Percentiles rank a stretch among this genome's conserved stretches.
Evolutionary conservation across 2,329 filamentous ascomycete genomes (phyloP).

Genomic region (Onygenales sp.): DNA sequence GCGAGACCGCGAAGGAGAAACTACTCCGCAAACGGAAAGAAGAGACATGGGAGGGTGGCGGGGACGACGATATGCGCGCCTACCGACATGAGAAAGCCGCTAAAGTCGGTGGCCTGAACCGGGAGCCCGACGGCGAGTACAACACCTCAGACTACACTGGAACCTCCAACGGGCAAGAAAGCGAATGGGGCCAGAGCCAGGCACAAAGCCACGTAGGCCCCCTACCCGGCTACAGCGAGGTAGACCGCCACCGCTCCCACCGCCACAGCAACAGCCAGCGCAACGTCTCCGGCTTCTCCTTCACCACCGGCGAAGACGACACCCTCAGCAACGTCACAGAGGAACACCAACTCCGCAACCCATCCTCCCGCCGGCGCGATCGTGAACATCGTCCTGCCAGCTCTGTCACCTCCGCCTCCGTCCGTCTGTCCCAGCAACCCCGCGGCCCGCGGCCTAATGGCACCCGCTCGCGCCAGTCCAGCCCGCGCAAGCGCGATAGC

Average conservation of each 20-base stretch:
- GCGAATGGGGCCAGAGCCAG: conserved; percentile 35
- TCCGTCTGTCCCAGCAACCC: conserved; percentile 5
- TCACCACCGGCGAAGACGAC: conserved; percentile 40
- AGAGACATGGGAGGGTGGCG: conserved; percentile 48
- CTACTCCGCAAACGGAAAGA: conserved; percentile 22
- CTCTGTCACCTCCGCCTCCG: conserved; percentile 1
- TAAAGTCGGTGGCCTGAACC: conserved; percentile 81
- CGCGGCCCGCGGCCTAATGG: conserved; percentile 9
- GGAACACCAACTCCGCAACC: conserved; percentile 20
- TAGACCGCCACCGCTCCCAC: conserved; percentile 22
- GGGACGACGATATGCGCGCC: conserved; percentile 60
- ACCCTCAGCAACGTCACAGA: conserved; percentile 26
- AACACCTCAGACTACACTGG: conserved; percentile 56
- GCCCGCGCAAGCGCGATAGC: conserved; percentile 25
- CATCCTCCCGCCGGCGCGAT: background rate
- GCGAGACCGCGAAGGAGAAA: conserved; percentile 37
- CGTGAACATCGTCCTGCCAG: conserved; percentile 5
- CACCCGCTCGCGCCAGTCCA: conserved; percentile 23
- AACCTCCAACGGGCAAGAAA: conserved; percentile 39
- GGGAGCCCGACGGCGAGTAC: conserved; percentile 69
- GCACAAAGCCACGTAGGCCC: conserved; percentile 32
- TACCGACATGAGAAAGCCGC: conserved; percentile 84
- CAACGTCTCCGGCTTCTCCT: conserved; percentile 36
- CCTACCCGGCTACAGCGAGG: conserved; percentile 41
- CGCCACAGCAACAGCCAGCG: conserved; percentile 17